Percentiles rank a stretch among this genome's conserved stretches.
These are phyloP conservation scores for Boletus subcaerulescens DNA, from an alignment of 768 basidiomycete genomes.

Conservation along the genomic window DNA sequence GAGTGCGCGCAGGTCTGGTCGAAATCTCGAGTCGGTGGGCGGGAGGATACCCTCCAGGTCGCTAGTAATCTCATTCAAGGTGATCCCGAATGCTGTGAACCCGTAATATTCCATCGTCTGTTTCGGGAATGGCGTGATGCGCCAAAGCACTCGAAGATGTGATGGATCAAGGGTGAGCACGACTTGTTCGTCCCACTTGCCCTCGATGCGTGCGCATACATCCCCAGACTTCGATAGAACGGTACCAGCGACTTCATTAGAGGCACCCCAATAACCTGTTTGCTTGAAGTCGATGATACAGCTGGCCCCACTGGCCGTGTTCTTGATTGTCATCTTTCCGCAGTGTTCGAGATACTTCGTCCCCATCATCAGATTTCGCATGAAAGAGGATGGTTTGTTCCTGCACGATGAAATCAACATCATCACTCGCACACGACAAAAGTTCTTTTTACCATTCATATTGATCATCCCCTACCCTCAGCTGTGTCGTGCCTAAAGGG, in stretches of 20 bases:
- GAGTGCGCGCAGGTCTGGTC: constrained; percentile 80
- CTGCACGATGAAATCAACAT: constrained; percentile 35
- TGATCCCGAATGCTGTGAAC: constrained; percentile 76
- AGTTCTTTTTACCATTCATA: constrained; percentile 70
- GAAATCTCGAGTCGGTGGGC: constrained; percentile 76
- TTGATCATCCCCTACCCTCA: constrained; percentile 63
- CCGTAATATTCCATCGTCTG: constrained; percentile 74
- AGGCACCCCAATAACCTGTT: constrained; percentile 77
- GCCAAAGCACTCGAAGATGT: constrained; percentile 76
- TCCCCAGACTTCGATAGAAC: constrained; percentile 54
- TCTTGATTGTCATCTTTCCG: constrained; percentile 75
- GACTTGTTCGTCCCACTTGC: constrained; percentile 86
- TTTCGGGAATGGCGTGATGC: constrained; percentile 68
- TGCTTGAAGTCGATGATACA: constrained; percentile 86
- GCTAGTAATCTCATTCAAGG: constrained; percentile 74
- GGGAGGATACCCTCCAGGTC: constrained; percentile 65
- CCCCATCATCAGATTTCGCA: constrained; percentile 87
- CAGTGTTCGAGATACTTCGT: constrained; percentile 87
- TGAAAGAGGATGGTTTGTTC: constrained; percentile 85
- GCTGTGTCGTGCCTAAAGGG: constrained; percentile 66
- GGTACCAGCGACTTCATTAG: constrained; percentile 66
- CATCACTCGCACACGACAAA: background rate
- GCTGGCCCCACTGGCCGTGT: constrained; percentile 48
- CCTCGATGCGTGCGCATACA: constrained; percentile 65
- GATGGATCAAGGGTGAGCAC: constrained; percentile 65